A percentile compares a stretch with the other conserved stretches of the same genome.
These are phyloP conservation scores for Prinsepia uniflora DNA, from an alignment of 306 rosid species.

Conservation along the genomic window DNA sequence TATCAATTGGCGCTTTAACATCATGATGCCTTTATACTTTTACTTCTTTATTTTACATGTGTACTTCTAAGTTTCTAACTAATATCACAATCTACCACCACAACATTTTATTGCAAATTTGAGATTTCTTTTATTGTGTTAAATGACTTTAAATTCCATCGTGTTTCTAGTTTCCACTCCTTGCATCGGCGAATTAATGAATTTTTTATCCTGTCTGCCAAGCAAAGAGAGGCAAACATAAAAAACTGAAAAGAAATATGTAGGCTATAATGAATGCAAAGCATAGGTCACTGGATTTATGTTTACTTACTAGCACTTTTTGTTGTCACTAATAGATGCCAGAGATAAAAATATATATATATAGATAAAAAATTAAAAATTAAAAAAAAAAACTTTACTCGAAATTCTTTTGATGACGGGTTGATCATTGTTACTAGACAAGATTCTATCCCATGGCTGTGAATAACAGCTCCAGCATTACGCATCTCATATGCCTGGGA, in stretches of 20 bases:
- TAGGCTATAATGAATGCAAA: not conserved
- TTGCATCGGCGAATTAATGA: not conserved
- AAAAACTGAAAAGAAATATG: not conserved
- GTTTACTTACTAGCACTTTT: not conserved
- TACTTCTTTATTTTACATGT: not conserved
- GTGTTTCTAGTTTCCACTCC: not conserved
- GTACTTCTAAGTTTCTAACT: not conserved
- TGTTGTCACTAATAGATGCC: not conserved
- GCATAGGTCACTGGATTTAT: not conserved
- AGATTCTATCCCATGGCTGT: conserved; percentile 89
- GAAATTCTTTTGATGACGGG: conserved; percentile 82
- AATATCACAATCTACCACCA: not conserved
- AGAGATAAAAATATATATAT: not conserved
- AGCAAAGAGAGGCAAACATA: conserved; percentile 1
- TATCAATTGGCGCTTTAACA: not conserved
- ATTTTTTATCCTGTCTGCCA: too few species aligned
- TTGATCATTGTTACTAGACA: conserved; percentile 86
- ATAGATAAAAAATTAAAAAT: too few species aligned
- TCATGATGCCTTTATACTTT: not conserved
- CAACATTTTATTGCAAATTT: not conserved
- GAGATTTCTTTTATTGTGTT: not conserved
- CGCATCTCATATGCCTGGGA: conserved; percentile 79
- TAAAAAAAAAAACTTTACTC: conserved; percentile 53
- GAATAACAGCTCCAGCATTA: conserved; percentile 82
- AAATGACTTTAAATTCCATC: not conserved